These are phyloP conservation scores for Chenopodium berlandieri DNA, from an alignment of 148 eudicot genomes.

Conservation along the genomic window DNA sequence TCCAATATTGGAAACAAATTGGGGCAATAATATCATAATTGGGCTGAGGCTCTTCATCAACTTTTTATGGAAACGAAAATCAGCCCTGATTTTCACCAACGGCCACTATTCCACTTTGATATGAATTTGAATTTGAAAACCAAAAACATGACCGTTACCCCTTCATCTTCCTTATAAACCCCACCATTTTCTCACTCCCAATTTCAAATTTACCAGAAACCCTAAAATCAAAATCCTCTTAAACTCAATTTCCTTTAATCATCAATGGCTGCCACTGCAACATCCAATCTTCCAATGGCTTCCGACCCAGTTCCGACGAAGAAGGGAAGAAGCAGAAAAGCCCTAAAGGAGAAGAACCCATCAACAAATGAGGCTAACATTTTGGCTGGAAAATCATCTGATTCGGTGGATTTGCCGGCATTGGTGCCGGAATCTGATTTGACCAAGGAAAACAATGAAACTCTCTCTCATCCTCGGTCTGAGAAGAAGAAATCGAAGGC, in stretches of 20 bases:
- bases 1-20: background rate
- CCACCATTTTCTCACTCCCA: background rate
- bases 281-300: conserved; percentile 26
- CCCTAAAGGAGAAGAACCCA: conserved; percentile 56
- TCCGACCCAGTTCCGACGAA: conserved; percentile 38
- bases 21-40: background rate
- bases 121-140: conserved; percentile 30
- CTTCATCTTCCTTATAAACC: conserved; percentile 18
- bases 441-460: conserved; percentile 60
- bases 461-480: conserved; percentile 41
- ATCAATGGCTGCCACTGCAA: conserved; percentile 43
- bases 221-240: background rate
- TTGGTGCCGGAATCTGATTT: conserved; percentile 27
- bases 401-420: conserved; percentile 24
- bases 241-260: conserved; percentile 20
- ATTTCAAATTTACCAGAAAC: background rate
- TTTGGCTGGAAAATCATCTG: conserved; percentile 36
- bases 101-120: background rate
- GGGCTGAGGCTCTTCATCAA: background rate
- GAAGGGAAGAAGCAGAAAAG: conserved; percentile 54
- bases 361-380: conserved; percentile 55
- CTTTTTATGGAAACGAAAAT: conserved; percentile 7
- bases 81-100: conserved; percentile 21
- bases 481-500: conserved; percentile 50
- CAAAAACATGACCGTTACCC: conserved; percentile 41